A percentile compares a stretch with the other conserved stretches of the same genome.
These are phyloP conservation scores for Schizochytrium sp. DNA, from an alignment of 108 stramenopile species.

Conservation along the genomic window DNA sequence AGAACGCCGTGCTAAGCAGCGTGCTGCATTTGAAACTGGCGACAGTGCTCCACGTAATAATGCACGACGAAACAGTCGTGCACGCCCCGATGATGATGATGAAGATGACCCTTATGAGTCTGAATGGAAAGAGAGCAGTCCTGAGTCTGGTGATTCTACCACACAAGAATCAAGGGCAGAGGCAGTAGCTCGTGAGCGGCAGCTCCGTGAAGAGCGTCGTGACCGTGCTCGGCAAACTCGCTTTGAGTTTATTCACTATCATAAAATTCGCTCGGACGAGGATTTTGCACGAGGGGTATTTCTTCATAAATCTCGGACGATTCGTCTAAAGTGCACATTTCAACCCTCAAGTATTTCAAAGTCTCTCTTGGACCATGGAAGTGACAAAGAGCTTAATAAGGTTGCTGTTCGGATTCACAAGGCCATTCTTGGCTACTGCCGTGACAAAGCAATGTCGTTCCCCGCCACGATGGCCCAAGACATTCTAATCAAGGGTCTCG, in stretches of 20 bases:
- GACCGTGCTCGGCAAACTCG: slow-evolving; percentile 64
- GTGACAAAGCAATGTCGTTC: slow-evolving; percentile 80
- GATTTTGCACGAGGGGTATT: slow-evolving; percentile 75
- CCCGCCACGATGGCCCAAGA: slow-evolving; percentile 80
- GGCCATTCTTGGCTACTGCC: slow-evolving; percentile 80
- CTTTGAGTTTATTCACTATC: slow-evolving; percentile 75
- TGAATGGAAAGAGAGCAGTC: slow-evolving; percentile 62
- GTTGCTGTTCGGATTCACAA: slow-evolving; percentile 76
- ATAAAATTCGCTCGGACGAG: slow-evolving; percentile 71
- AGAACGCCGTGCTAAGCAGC: slow-evolving; percentile 46
- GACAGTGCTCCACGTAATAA: not conserved
- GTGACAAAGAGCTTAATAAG: slow-evolving; percentile 71
- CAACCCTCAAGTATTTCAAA: slow-evolving; percentile 72
- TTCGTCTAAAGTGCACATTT: slow-evolving; percentile 74
- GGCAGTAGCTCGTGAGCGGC: not conserved
- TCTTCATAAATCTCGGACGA: slow-evolving; percentile 73
- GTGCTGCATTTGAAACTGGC: not conserved
- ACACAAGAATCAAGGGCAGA: not conserved
- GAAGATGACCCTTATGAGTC: not conserved
- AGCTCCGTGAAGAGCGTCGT: slow-evolving; percentile 69
- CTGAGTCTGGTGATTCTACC: not conserved
- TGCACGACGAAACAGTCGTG: not conserved
- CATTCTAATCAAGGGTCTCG: slow-evolving; percentile 78
- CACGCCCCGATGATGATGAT: slow-evolving; percentile 30
- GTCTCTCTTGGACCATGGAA: slow-evolving; percentile 72